Base-by-base conservation (phyloP, 2,329 filamentous ascomycete species). In the Claviceps cyperi region DNA sequence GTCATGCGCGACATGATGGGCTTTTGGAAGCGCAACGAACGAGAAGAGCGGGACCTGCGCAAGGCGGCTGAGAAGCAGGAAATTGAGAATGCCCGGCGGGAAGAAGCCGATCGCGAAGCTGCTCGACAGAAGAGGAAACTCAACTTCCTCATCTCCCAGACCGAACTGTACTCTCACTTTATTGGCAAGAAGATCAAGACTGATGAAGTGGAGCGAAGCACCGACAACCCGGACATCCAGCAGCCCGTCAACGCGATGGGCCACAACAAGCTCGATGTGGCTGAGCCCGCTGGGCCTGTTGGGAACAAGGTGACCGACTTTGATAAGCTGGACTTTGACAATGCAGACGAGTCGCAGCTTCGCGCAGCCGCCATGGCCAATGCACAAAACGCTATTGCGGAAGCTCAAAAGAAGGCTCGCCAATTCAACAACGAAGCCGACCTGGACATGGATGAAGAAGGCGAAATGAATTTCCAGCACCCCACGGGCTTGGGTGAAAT, bases 121-220 rank as follows among this genome's bases (percentile, higher is more conserved):
- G 94, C 94, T 59, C 81, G 92, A 56, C 92, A 98, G 71, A 95
- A 94, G 78, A 83, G 92, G 60, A 98, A 98, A 73, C 86, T 98
- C 65, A 97, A 98, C 70, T 98, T 98, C 76, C 77, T 98, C 55
- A 98, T 98, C 66, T 96, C 91, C 1, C 92, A 98, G 70, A 98
- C 92, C 1, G 92, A 98, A 65, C 77, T 98, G 47, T 98, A 98
- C 73, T 97, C 91, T 41, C 92, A 98, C 74, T 98, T 98, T 68
- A 96, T 98, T 60, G 91, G 92, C 65, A 94, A 95, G 72, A 98
- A 98, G 74, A 94, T 97, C 69, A 95, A 95, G 71, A 97, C 91
- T 1, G 85, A 92, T 58, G 90, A 97, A 63, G 88, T 95, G 46
- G 90, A 98, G 69, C 77, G 84, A 52, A 91, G 86, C 46, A 92